Conservation (phyloP, 306 rosid genomes). For the Casuarina cunninghamiana region DNA sequence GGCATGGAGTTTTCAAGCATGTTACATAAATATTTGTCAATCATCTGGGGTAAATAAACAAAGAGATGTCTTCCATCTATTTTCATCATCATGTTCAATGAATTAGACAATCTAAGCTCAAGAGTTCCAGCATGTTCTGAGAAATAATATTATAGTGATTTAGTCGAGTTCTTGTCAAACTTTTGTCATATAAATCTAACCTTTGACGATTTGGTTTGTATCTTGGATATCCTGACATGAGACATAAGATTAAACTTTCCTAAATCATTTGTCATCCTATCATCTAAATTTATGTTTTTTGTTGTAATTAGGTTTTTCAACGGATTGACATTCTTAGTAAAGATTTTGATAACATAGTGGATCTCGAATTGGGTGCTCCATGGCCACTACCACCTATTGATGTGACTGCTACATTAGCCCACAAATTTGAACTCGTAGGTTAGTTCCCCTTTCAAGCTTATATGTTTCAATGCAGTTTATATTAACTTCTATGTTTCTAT, state of each 20-base stretch:
- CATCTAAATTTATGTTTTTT: constrained; percentile 1
- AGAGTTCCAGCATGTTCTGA: background rate
- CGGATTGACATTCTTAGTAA: constrained; percentile 79
- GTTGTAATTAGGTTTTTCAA: constrained; percentile 74
- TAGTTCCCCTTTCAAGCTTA: constrained; percentile 24
- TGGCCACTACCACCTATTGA: constrained; percentile 84
- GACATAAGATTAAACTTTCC: background rate
- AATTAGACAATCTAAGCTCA: background rate
- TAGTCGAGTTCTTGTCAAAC: background rate
- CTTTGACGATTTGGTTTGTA: constrained; percentile 7
- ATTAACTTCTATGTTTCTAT: constrained; percentile 8
- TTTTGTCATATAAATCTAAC: background rate
- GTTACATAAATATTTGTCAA: background rate
- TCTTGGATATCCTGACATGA: background rate
- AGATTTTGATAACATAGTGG: constrained; percentile 90
- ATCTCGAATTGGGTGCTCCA: constrained; percentile 80
- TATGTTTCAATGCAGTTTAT: background rate
- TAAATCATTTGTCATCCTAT: background rate
- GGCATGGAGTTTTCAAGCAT: background rate
- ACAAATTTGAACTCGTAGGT: constrained; percentile 92
- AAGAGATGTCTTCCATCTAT: background rate
- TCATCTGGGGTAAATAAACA: background rate
- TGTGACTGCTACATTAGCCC: constrained; percentile 86
- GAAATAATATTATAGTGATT: background rate
- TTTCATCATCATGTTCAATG: background rate